These are phyloP conservation scores for Gaeumannomyces tritici DNA, from an alignment of 2,329 filamentous ascomycete genomes.

Conservation along the genomic window DNA sequence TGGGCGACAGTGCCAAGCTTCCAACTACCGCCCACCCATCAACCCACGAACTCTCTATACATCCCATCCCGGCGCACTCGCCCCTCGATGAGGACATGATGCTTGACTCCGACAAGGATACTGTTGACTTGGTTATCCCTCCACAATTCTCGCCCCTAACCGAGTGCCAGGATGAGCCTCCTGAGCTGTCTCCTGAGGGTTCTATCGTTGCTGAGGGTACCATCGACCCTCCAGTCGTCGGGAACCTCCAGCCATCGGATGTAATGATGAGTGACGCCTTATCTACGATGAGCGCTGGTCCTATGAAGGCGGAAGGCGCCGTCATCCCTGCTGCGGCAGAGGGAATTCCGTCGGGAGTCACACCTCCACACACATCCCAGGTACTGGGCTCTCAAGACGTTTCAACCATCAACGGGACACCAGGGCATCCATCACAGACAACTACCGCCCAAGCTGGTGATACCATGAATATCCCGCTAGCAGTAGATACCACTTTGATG, in stretches of 20 bases:
- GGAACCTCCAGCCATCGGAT: conserved; percentile 2
- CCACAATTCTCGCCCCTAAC: conserved; percentile 3
- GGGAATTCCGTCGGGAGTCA: no score
- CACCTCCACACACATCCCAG: no score
- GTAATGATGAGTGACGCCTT: conserved; percentile 15
- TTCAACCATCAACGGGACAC: no score
- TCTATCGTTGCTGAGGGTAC: neutral
- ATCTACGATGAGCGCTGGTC: neutral
- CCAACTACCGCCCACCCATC: neutral
- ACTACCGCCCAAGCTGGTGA: no score
- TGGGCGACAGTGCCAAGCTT: neutral
- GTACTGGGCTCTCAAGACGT: no score
- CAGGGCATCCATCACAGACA: no score
- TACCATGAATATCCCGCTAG: no score
- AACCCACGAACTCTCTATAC: neutral
- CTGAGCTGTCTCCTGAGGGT: conserved; percentile 1
- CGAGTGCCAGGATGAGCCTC: neutral
- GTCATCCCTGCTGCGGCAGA: neutral
- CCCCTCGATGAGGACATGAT: neutral
- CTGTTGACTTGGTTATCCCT: neutral
- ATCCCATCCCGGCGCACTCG: neutral
- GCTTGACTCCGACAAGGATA: neutral
- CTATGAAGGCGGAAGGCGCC: neutral
- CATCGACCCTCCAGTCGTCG: neutral
- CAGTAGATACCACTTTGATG: neutral